phyloP scores from a whole-genome alignment of 2,329 filamentous ascomycete genomes.

The Neoascochyta sp. region DNA sequence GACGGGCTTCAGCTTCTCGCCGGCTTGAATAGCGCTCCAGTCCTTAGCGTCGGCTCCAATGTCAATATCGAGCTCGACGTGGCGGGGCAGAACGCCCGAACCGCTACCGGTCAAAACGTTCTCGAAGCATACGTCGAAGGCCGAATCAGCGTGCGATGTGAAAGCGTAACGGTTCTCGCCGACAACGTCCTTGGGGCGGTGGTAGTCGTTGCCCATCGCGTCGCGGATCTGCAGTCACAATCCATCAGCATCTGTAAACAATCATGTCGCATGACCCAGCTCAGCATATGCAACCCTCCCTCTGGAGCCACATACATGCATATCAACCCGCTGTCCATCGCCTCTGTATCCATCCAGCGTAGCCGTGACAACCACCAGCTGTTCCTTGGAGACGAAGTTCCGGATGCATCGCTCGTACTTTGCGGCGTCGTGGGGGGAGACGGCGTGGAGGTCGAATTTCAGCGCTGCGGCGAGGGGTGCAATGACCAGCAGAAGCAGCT shows the following conservation, averaged over 20 bases:
- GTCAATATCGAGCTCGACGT: conserved; percentile 89
- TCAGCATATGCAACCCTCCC: not conserved
- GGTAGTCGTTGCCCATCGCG: conserved; percentile 93
- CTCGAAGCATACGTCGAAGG: conserved; percentile 96
- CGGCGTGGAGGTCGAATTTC: conserved; percentile 87
- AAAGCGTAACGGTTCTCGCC: conserved; percentile 93
- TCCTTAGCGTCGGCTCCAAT: conserved; percentile 97
- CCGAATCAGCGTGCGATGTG: conserved; percentile 84
- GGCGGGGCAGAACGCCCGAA: conserved; percentile 51
- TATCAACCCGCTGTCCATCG: conserved; percentile 90
- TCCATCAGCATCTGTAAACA: conserved; percentile 6
- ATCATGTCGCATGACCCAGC: too few relatives aligned
- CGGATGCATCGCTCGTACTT: conserved; percentile 84
- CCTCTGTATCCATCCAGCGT: conserved; percentile 80
- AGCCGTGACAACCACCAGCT: conserved; percentile 91
- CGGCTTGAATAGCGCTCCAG: conserved; percentile 93
- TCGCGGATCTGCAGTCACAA: conserved; percentile 78
- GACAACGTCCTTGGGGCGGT: conserved; percentile 80
- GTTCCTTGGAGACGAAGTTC: conserved; percentile 91
- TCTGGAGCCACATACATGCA: conserved; percentile 79
- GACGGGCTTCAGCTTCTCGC: conserved; percentile 95
- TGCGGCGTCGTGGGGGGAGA: conserved; percentile 57
- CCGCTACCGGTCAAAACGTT: conserved; percentile 62
- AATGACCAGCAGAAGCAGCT: conserved; percentile 37
- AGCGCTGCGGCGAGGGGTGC: conserved; percentile 59